These are phyloP conservation scores for Thermoascus crustaceus DNA, from an alignment of 2,329 filamentous ascomycete species.

Conservation along the genomic window DNA sequence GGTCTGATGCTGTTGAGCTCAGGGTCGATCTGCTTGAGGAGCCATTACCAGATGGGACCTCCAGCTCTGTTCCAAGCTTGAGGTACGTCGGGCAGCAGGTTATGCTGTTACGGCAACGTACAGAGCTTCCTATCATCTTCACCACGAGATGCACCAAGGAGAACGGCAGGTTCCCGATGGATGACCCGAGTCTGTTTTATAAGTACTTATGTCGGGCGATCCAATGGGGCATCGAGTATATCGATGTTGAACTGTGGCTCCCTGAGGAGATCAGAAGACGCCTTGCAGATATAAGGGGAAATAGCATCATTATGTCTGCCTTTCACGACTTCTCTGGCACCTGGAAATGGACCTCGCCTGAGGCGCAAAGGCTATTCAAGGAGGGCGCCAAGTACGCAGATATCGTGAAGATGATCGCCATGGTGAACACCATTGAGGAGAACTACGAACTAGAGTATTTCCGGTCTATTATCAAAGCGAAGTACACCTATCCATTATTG, in stretches of 20 bases:
- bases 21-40: constrained; percentile 75
- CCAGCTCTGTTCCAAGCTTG: constrained; percentile 62
- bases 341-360: constrained; percentile 71
- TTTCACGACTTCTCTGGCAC: constrained; percentile 81
- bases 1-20: constrained; percentile 76
- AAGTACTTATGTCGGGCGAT: constrained; percentile 75
- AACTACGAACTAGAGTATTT: constrained; percentile 91
- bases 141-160: constrained; percentile 75
- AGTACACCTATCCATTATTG: constrained; percentile 64
- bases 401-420: constrained; percentile 85
- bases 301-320: constrained; percentile 81
- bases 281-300: constrained; percentile 62
- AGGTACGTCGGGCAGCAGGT: constrained; percentile 81
- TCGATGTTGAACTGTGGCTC: constrained; percentile 82
- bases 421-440: constrained; percentile 72
- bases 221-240: constrained; percentile 83
- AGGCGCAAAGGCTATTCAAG: constrained; percentile 64
- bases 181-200: constrained; percentile 65
- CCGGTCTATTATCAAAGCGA: constrained; percentile 63
- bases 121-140: constrained; percentile 83
- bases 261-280: constrained; percentile 64
- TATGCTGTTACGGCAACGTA: constrained; percentile 73
- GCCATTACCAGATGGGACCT: constrained; percentile 53
- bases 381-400: constrained; percentile 68
- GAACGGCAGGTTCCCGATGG: constrained; percentile 79